Evolutionary conservation across 345 rosid species (phyloP), one percentile per base, ranked within the genome.

Genomic region (Eutrema yunnanense): DNA sequence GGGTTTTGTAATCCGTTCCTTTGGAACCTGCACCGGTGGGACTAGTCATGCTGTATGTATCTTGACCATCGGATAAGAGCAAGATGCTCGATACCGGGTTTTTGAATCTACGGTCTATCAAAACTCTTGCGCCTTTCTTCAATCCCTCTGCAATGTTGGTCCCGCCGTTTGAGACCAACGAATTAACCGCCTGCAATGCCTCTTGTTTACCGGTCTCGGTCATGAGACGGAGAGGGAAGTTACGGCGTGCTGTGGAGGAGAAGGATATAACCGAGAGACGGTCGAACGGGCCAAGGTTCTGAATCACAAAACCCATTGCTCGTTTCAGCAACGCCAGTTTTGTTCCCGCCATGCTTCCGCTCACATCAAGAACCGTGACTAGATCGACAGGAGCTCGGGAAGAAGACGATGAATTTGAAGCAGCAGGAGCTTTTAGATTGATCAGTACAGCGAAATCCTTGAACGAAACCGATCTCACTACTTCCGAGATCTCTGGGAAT

Each of bases 301-400:
- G 98, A 67, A 95, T 90, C 66, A 95, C 96, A 68, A 95, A 95
- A 8, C 98, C 99, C 99, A 95, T 92, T 2, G 99, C 99, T 80
- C 94, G 84, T 84, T 95, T 95, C 73, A 95, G 81, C 84, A 95
- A 80, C 4, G 98, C 98, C 46, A 95, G 81, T 76, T 92, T 95
- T 56, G 96, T 88, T 36, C 99, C 99, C 0, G 91, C 88, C 98
- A 96, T 96, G 87, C 99, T 96, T 66, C 99, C 99, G 42, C 99
- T 96, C 42, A 90, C 90, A 76, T 96, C 99, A 78, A 96, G 98
- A 63, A 96, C 97, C 1, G 99, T 92, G 47, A 96, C 89, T 55
- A 96, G 84, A 79, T 96, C 99, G 27, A 96, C 80, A n/a, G 97
- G 86, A 61, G 92, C 92, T 19, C 97, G 93, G 8, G 90, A 83